Conservation (phyloP, 495 filamentous ascomycete species). For the Aspergillus sparsus region DNA sequence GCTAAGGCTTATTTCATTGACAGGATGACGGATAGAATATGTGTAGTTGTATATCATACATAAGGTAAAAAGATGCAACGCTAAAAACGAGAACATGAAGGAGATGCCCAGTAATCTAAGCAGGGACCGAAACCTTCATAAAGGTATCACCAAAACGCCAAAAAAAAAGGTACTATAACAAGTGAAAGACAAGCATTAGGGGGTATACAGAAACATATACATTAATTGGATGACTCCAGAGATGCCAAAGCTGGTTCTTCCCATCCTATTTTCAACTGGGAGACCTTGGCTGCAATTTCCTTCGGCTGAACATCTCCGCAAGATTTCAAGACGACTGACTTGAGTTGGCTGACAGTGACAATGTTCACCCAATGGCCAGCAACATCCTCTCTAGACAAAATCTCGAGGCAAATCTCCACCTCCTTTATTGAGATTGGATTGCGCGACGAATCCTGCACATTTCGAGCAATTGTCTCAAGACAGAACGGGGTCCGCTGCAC, state of each 20-base stretch:
- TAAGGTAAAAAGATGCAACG: conserved; percentile 36
- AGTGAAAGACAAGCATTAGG: conserved; percentile 15
- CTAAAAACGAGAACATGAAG: conserved; percentile 28
- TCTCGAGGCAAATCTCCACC: conserved; percentile 45
- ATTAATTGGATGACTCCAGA: not conserved
- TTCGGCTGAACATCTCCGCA: conserved; percentile 42
- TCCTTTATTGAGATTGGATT: conserved; percentile 44
- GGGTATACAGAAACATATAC: not conserved
- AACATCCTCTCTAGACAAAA: conserved; percentile 42
- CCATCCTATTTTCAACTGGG: conserved; percentile 37
- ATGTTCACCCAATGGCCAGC: conserved; percentile 49
- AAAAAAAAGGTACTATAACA: conserved; percentile 23
- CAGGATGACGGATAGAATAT: not conserved
- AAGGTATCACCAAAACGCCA: conserved; percentile 26
- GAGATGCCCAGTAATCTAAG: conserved; percentile 20
- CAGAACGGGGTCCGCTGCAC: conserved; percentile 45
- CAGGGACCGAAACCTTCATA: conserved; percentile 28
- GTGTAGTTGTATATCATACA: conserved; percentile 9
- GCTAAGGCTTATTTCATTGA: no score
- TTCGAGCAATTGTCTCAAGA: conserved; percentile 41
- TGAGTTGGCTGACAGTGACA: conserved; percentile 43
- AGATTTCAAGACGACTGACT: conserved; percentile 49
- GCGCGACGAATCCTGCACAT: conserved; percentile 43
- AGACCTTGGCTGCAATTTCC: conserved; percentile 41
- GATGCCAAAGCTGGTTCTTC: conserved; percentile 25